Percentiles rank a stretch among this genome's conserved stretches.
These are phyloP conservation scores for Dactylellina cionopaga DNA, from an alignment of 2,329 filamentous ascomycete genomes.

Conservation along the genomic window DNA sequence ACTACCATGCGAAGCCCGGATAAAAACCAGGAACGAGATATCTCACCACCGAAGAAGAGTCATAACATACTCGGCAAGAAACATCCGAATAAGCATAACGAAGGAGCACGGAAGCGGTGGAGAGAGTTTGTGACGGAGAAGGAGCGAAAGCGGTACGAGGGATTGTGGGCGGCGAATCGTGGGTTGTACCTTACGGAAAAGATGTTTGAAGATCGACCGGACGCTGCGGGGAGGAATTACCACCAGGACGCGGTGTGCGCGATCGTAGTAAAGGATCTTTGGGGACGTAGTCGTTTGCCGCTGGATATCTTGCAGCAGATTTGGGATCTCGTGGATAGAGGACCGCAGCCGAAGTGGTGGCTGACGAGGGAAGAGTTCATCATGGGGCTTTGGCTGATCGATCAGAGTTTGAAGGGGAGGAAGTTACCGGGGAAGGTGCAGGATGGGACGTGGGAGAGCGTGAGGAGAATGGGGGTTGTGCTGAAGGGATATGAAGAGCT, in stretches of 20 bases:
- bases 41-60: constrained; percentile 35
- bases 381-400: constrained; percentile 83
- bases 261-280: constrained; percentile 78
- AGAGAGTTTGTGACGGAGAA: constrained; percentile 76
- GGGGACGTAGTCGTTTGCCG: constrained; percentile 75
- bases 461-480: constrained; percentile 62
- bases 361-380: constrained; percentile 78
- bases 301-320: constrained; percentile 76
- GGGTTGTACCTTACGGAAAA: constrained; percentile 63
- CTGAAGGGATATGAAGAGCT: constrained; percentile 41
- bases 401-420: constrained; percentile 79
- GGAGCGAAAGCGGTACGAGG: constrained; percentile 83
- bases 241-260: constrained; percentile 69
- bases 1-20: constrained; percentile 49
- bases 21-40: constrained; percentile 15
- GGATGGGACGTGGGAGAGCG: constrained; percentile 80
- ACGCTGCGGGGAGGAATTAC: constrained; percentile 31
- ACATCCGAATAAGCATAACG: constrained; percentile 77
- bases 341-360: constrained; percentile 63
- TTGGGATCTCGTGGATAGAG: constrained; percentile 77
- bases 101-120: constrained; percentile 79
- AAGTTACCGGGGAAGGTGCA: constrained; percentile 78
- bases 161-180: constrained; percentile 83
- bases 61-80: constrained; percentile 68
- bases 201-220: constrained; percentile 55